Conservation (phyloP, 2,329 filamentous ascomycete species). For the Simplicillium aogashimaense region DNA sequence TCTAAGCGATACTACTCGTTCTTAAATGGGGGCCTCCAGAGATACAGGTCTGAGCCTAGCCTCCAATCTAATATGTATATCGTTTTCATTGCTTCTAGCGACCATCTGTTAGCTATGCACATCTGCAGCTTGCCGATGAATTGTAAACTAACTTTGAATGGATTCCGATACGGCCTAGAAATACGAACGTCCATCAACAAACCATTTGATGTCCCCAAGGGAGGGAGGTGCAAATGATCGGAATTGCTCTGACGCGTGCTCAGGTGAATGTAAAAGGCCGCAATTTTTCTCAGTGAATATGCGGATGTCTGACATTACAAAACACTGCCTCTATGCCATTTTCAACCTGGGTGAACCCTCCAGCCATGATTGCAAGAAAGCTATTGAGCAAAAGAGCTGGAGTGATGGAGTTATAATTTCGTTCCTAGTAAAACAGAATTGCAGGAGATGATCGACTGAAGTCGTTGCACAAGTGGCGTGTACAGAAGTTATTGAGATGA, state of each 20-base stretch:
- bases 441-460: no score
- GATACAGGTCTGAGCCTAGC: constrained; percentile 80
- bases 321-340: constrained; percentile 28
- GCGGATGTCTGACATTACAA: constrained; percentile 32
- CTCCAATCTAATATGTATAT: constrained; percentile 90
- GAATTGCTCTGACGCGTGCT: constrained; percentile 42
- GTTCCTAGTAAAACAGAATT: no score
- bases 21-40: constrained; percentile 69
- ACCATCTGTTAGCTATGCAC: neutral
- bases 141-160: constrained; percentile 44
- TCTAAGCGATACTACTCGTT: constrained; percentile 81
- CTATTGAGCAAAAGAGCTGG: no score
- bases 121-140: neutral
- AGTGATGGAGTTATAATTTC: no score
- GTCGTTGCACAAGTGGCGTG: no score
- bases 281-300: constrained; percentile 32
- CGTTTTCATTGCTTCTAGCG: constrained; percentile 55
- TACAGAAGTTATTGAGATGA: no score
- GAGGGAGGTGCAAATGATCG: constrained; percentile 65
- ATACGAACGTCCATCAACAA: constrained; percentile 74
- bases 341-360: constrained; percentile 33
- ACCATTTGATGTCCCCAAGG: constrained; percentile 74
- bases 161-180: constrained; percentile 79
- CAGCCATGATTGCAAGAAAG: constrained; percentile 23
- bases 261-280: constrained; percentile 25